phyloP scores from a whole-genome alignment of 176 grass and related monocot genomes.

The Oryza australiensis region DNA sequence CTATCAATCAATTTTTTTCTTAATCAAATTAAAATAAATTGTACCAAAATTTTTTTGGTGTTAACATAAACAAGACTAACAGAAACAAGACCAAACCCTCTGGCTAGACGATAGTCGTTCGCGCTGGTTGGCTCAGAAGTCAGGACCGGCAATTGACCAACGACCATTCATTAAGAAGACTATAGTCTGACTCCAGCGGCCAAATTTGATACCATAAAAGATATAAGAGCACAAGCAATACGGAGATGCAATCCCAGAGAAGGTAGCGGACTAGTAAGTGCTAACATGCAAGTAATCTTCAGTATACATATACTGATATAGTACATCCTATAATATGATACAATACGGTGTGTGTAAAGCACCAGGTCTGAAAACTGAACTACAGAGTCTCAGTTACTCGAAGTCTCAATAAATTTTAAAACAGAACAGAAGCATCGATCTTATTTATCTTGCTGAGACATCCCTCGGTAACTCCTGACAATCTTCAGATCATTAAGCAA shows the following conservation, averaged over 20 bases:
- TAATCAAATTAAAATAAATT: no score
- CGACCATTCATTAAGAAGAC: not conserved
- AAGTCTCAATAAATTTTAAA: not conserved
- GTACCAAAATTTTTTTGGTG: no score
- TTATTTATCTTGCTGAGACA: slow-evolving; percentile 1
- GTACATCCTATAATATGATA: not conserved
- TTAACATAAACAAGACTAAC: no score
- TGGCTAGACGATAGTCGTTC: not conserved
- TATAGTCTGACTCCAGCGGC: not conserved
- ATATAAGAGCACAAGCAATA: not conserved
- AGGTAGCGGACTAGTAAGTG: not conserved
- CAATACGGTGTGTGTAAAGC: not conserved
- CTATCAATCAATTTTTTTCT: no score
- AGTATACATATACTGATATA: not conserved
- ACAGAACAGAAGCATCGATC: slow-evolving; percentile 7
- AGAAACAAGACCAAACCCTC: not conserved
- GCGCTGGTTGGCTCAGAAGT: slow-evolving; percentile 1
- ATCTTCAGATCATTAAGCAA: slow-evolving; percentile 11
- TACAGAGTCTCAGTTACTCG: not conserved
- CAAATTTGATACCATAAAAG: not conserved
- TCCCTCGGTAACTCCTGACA: not conserved
- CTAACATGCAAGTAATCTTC: not conserved
- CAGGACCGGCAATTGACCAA: not conserved
- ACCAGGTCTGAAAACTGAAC: not conserved
- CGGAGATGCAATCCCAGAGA: not conserved